Evolutionary conservation across 768 basidiomycete genomes (phyloP), one percentile per base, ranked within the genome.

Genomic region (Rhodotorula toruloides): DNA sequence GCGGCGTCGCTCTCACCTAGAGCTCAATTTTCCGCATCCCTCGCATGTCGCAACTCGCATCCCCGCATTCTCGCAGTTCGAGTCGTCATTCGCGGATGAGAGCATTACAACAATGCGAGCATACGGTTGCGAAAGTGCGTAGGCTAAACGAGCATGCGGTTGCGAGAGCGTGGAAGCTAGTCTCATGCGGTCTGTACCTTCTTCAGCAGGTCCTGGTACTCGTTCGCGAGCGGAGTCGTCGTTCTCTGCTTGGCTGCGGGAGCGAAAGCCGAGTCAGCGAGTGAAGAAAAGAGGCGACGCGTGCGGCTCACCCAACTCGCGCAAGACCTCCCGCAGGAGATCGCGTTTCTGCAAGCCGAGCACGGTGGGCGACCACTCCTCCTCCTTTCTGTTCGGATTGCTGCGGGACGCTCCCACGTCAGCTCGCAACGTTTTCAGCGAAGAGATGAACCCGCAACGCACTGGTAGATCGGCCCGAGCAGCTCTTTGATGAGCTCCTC

Each of bases 401-500:
- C 88, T 88, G 73, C n/a, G 32, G 1, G 40, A 31, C 11, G 8
- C 53, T 42, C 39, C n/a, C 43, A 60, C 34, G 25, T 44, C 37
- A 46, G 19, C 11, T 11, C 21, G 27, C 3, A 3, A 83, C 88
- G 64, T n/a, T n/a, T n/a, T n/a, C n/a, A 12, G 8, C 53, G 44
- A 42, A 27, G 43, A 60, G 37, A 25, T 44, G 40, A 46, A n/a
- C 11, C 12, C 21, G 27, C 3, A 3, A 83, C 88, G 64, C 74
- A 93, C 93, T 86, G 88, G 78, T 90, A 94, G 44, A 92, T 79
- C 0, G 92, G 93, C 22, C 93, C 92, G 72, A 88, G 86, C 58
- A 98, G 81, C 69, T 97, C 96, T 77, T 84, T 87, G 55, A 94
- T 83, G 61, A 99, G 77, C 77, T 98, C 94, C 76, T 96, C 93